phyloP scores from a whole-genome alignment of 2,329 filamentous ascomycete species.

The Xylaria sp. region DNA sequence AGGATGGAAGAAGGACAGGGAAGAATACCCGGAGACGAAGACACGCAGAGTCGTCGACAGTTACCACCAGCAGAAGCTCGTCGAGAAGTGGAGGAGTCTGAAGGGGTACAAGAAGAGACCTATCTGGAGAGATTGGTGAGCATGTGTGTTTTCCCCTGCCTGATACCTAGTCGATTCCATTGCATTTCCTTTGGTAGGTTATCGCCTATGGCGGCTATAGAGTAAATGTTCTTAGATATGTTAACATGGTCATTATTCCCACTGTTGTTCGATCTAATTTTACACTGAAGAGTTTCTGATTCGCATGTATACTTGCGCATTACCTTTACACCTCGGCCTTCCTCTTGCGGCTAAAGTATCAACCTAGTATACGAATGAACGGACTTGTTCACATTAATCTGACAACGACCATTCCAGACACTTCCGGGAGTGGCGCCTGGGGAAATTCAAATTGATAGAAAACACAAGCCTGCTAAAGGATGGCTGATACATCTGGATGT shows the following conservation, averaged over 20 bases:
- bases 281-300: not conserved
- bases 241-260: too few relatives aligned
- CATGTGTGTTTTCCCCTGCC: not conserved
- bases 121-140: constrained; percentile 36
- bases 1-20: too few relatives aligned
- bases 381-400: too few relatives aligned
- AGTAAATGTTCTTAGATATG: too few relatives aligned
- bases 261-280: too few relatives aligned
- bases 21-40: too few relatives aligned
- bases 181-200: not conserved
- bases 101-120: constrained; percentile 27
- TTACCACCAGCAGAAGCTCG: constrained; percentile 19
- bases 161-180: not conserved
- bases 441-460: not conserved
- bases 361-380: not conserved
- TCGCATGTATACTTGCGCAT: not conserved
- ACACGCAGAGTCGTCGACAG: constrained; percentile 19
- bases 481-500: not conserved
- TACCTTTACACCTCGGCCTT: not conserved
- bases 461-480: not conserved
- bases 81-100: constrained; percentile 32
- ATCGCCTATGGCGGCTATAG: too few relatives aligned
- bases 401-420: not conserved
- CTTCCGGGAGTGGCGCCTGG: not conserved
- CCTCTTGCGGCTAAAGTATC: too few relatives aligned